Conservation (phyloP, 768 basidiomycete genomes). For the Lactarius vividus region DNA sequence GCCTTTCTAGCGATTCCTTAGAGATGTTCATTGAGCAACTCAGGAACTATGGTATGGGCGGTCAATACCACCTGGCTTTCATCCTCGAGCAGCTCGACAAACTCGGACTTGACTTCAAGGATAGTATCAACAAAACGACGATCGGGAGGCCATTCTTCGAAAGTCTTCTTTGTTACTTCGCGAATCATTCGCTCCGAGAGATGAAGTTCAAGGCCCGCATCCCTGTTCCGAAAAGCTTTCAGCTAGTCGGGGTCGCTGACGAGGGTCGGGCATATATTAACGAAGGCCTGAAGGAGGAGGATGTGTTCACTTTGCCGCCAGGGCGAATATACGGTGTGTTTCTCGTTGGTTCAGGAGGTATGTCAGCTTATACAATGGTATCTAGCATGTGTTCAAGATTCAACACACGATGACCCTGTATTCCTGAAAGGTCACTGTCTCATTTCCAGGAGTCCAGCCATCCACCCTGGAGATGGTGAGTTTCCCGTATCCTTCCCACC, state of each 20-base stretch:
- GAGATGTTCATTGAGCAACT: slow-evolving; percentile 49
- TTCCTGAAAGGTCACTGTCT: slow-evolving; percentile 16
- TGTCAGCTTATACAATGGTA: not conserved
- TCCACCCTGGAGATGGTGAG: slow-evolving; percentile 38
- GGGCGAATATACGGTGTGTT: slow-evolving; percentile 20
- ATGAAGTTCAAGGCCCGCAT: slow-evolving; percentile 79
- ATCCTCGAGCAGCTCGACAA: slow-evolving; percentile 49
- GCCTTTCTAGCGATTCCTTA: slow-evolving; percentile 59
- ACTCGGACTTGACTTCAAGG: slow-evolving; percentile 49
- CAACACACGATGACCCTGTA: not conserved
- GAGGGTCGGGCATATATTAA: slow-evolving; percentile 47
- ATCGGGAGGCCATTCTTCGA: slow-evolving; percentile 57
- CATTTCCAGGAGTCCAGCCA: slow-evolving; percentile 36
- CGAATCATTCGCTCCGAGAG: slow-evolving; percentile 63
- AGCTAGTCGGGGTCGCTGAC: slow-evolving; percentile 80
- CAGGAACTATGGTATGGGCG: slow-evolving; percentile 44
- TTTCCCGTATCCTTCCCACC: not conserved
- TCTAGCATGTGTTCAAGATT: slow-evolving; percentile 23
- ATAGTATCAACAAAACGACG: slow-evolving; percentile 34
- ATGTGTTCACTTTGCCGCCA: slow-evolving; percentile 15
- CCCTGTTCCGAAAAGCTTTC: slow-evolving; percentile 60
- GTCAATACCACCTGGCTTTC: slow-evolving; percentile 46
- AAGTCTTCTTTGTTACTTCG: slow-evolving; percentile 55
- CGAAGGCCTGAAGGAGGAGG: slow-evolving; percentile 9
- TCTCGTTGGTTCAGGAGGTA: not conserved